Conservation (phyloP, 1,284 basidiomycete species). For the Boletus semigastroideus region DNA sequence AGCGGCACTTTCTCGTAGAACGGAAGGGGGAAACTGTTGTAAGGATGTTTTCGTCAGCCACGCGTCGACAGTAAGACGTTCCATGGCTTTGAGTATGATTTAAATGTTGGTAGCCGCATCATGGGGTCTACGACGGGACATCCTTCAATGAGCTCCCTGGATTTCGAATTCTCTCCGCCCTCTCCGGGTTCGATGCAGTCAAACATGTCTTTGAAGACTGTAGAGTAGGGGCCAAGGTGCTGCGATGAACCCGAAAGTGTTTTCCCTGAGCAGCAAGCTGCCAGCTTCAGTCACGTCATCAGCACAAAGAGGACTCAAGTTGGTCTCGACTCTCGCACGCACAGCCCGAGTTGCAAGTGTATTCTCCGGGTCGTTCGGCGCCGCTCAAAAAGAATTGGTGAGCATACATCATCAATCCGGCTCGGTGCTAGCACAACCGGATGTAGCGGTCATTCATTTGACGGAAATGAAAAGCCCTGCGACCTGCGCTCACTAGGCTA, state of each 20-base stretch:
- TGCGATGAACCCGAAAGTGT: conserved; percentile 14
- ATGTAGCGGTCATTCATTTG: too few species aligned
- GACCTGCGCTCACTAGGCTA: too few species aligned
- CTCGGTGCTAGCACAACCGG: too few species aligned
- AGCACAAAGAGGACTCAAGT: too few species aligned
- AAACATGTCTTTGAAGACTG: conserved; percentile 16
- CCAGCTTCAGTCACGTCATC: too few species aligned
- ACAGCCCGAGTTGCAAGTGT: too few species aligned
- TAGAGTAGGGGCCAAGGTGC: conserved; percentile 8
- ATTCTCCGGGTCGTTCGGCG: too few species aligned
- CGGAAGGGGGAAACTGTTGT: conserved; percentile 8
- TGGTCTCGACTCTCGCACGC: too few species aligned
- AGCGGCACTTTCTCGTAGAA: conserved; percentile 5
- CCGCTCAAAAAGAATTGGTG: too few species aligned
- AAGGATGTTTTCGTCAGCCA: neutral
- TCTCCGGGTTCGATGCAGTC: neutral
- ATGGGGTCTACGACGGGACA: conserved; percentile 19
- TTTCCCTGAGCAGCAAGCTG: conserved; percentile 11
- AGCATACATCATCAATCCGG: too few species aligned
- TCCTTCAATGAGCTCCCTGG: conserved; percentile 12
- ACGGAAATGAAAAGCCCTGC: too few species aligned
- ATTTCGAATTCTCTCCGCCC: neutral
- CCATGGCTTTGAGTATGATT: conserved; percentile 15
- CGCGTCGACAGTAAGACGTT: neutral
- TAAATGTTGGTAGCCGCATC: conserved; percentile 16